Evolutionary conservation across 1,139 yeast genomes (phyloP).

Genomic region (Pichia cactophila): DNA sequence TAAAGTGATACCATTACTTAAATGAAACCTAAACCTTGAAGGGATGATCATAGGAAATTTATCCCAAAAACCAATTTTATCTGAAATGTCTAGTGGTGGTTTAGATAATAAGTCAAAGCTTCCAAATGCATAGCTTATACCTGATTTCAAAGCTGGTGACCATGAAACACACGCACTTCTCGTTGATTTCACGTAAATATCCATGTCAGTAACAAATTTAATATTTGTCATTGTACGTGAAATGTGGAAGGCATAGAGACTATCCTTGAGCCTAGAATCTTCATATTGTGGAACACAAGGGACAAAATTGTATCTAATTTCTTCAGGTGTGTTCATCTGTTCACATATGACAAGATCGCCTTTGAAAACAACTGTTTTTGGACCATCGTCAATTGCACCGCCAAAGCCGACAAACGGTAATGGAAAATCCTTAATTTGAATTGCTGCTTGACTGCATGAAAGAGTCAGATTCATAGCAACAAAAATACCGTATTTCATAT

Average conservation of each 20-base stretch:
- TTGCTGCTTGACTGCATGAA: conserved; percentile 27
- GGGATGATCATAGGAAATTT: conserved; percentile 43
- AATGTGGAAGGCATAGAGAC: conserved; percentile 35
- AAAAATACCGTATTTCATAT: conserved; percentile 60
- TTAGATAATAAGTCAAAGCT: conserved; percentile 51
- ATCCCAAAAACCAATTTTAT: conserved; percentile 54
- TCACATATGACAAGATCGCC: conserved; percentile 48
- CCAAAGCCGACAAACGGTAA: conserved; percentile 31
- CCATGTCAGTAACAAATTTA: conserved; percentile 41
- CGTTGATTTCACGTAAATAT: conserved; percentile 33
- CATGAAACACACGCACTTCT: conserved; percentile 43
- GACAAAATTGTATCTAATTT: conserved; percentile 36
- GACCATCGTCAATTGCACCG: conserved; percentile 18
- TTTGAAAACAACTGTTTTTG: conserved; percentile 22
- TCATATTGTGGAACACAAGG: conserved; percentile 31
- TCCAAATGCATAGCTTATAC: conserved; percentile 45
- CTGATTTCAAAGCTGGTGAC: conserved; percentile 52
- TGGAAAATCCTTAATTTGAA: conserved; percentile 54
- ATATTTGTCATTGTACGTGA: conserved; percentile 46
- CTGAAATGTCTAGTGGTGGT: conserved; percentile 51
- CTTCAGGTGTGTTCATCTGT: conserved; percentile 34
- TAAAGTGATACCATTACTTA: conserved; percentile 38
- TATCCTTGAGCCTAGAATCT: conserved; percentile 21
- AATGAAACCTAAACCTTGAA: conserved; percentile 34
- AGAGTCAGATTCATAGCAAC: conserved; percentile 55